These are phyloP conservation scores for Grifola frondosa DNA, from an alignment of 1,284 basidiomycete genomes.

Conservation along the genomic window DNA sequence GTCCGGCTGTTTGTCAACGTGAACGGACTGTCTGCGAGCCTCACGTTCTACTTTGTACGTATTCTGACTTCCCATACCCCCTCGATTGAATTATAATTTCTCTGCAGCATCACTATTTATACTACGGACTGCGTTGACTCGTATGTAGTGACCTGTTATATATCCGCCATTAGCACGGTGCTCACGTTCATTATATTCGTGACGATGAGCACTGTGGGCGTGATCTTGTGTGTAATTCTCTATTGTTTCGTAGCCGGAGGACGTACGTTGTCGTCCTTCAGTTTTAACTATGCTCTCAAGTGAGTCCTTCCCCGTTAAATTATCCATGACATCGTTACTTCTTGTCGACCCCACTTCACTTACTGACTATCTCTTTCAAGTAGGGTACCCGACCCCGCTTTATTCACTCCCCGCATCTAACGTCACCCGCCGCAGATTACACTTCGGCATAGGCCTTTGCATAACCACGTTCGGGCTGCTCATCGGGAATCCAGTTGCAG, in stretches of 20 bases:
- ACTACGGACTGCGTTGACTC: conserved; percentile 17
- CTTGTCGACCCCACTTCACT: too few relatives aligned
- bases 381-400: too few relatives aligned
- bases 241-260: conserved; percentile 25
- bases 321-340: too few relatives aligned
- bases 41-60: conserved; percentile 46
- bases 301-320: too few relatives aligned
- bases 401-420: too few relatives aligned
- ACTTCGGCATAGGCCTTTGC: too few relatives aligned
- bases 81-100: conserved; percentile 8
- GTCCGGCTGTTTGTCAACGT: conserved; percentile 46
- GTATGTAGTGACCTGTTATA: conserved; percentile 16
- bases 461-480: too few relatives aligned
- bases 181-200: conserved; percentile 22
- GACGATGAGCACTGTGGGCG: conserved; percentile 9
- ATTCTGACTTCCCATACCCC: background rate
- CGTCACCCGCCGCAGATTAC: too few relatives aligned
- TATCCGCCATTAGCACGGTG: conserved; percentile 2
- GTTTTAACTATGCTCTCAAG: too few relatives aligned
- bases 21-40: conserved; percentile 35
- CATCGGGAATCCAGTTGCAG: too few relatives aligned
- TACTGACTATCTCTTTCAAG: too few relatives aligned
- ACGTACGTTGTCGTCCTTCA: too few relatives aligned
- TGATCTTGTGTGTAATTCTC: conserved; percentile 16
- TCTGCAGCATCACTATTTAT: conserved; percentile 14